phyloP scores from a whole-genome alignment of 2,329 filamentous ascomycete species.

The Phaeosphaeriaceae sp. region DNA sequence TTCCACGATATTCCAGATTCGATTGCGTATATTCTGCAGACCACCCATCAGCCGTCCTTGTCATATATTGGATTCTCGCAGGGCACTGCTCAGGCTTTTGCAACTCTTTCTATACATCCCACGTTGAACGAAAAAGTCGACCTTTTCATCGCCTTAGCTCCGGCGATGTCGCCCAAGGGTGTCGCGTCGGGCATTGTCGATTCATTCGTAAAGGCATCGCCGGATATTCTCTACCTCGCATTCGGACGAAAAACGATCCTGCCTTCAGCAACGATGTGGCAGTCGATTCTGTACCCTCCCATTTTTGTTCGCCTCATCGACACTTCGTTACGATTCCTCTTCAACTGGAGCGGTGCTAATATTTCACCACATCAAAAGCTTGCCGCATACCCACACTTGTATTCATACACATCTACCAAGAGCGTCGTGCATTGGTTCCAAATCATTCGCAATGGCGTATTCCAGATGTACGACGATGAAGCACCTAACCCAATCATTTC shows the following conservation, averaged over 20 bases:
- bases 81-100: slow-evolving; percentile 95
- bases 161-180: slow-evolving; percentile 94
- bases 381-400: slow-evolving; percentile 92
- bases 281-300: slow-evolving; percentile 91
- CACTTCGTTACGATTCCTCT: slow-evolving; percentile 78
- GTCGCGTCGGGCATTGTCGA: slow-evolving; percentile 90
- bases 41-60: slow-evolving; percentile 80
- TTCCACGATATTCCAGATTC: slow-evolving; percentile 97
- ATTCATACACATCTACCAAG: slow-evolving; percentile 96
- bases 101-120: slow-evolving; percentile 88
- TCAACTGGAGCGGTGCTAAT: slow-evolving; percentile 86
- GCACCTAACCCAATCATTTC: slow-evolving; percentile 76
- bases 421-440: slow-evolving; percentile 99
- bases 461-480: slow-evolving; percentile 99
- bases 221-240: slow-evolving; percentile 87
- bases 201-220: slow-evolving; percentile 90
- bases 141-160: slow-evolving; percentile 93
- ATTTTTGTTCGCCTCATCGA: slow-evolving; percentile 92
- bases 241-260: slow-evolving; percentile 93
- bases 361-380: slow-evolving; percentile 88
- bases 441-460: slow-evolving; percentile 93
- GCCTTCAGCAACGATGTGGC: slow-evolving; percentile 95
- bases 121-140: slow-evolving; percentile 91
- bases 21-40: slow-evolving; percentile 87
- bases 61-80: slow-evolving; percentile 98